Base-by-base conservation (phyloP, 2,329 filamentous ascomycete species). In the Hypoxylon sp. region DNA sequence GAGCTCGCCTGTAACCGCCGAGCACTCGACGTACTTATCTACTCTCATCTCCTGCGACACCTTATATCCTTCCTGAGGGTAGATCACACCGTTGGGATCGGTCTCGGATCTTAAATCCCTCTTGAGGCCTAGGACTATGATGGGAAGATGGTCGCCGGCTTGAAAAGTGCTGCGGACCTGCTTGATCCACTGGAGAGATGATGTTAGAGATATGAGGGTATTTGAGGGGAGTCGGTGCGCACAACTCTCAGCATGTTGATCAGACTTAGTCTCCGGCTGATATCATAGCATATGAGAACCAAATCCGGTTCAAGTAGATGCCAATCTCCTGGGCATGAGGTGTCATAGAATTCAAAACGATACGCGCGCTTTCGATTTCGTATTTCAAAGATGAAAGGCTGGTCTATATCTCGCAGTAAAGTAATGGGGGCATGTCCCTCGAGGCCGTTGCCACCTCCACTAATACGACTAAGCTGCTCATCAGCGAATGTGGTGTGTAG, bases 21-120 rank as follows among this genome's bases (percentile, higher is more conserved):
- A 88, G 75, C 87, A 89, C 70, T 89, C 87, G 73, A 88, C 82
- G 69, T 89, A 89, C 65, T 84, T 84, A 74, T 89, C 87, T 48
- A 82, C 85, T 54, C 87, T 78, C 79, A 89, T 80, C 67, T 83
- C 81, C 70, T 88, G 85, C 20, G 87, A 82, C 52, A 82, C 73
- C 24, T 79, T 79, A 70, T 87, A 86, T 1, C 80, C 87, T 74
- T 89, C 87, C 64, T 89, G 83, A 10, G 87, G 87, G 64, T 86
- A 85, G 53, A 89, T 85, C 67, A 85, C 82, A 28, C 85, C 85
- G 62, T 87, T 86, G 1, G 85, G 85, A 68, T 89, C 86, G 11
- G 79, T 77, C 63, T 87, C 85, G 1, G 83, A 85, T 58, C 85
- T 79, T 55, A 88, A 74, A 68, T 89, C 87, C 62, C 87, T 79